Base-by-base conservation (phyloP, 257 asterid genomes). In the Lithospermum erythrorhizon region DNA sequence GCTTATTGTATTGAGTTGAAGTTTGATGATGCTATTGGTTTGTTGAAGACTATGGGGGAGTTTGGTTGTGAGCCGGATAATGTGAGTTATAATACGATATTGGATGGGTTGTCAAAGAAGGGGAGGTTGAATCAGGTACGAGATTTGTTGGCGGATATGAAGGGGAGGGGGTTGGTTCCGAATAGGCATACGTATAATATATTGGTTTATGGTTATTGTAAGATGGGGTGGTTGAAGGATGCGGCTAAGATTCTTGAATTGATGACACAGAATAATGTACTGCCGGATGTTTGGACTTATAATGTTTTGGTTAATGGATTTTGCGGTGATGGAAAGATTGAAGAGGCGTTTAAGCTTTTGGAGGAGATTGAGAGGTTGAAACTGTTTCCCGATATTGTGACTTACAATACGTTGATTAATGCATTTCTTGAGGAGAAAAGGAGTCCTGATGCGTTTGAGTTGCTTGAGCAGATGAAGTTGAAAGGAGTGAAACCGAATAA, bases 241-340 rank as follows among this genome's bases (percentile, higher is more conserved):
- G 96, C 96, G 53, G 81, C 82, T 58, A 64, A 71, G 65, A 73
- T 90, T 62, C 65, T 85, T 35, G 90, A 87, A 66, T 63, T 87
- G 68, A 90, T 90, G 97, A 77, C 71, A 11, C 82, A 51, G 56
- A 81, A 83, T 60, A 70, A 78, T 61, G 52, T 78, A 17, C 65
- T 83, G 61, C 95, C 97, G 0, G 88, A 90, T 70, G 73, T 79
- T 71, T 78, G 84, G 85, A 84, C 97, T 0, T 90, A 82, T 58
- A 90, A 90, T 62, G 82, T 67, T 74, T 63, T 87, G 84, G 81
- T 90, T 37, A 79, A 72, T 30, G 96, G 95, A 51, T 53, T 81
- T n/a, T 87, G 95, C 59, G 76, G 30, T 1, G 66, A 62, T 29
- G 86, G 86, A 30, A 87, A 62, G 74, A 72, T 87, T 22, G 94